Conservation (phyloP, 1,139 yeast species). For the Pneumocystis oryctolagi region DNA sequence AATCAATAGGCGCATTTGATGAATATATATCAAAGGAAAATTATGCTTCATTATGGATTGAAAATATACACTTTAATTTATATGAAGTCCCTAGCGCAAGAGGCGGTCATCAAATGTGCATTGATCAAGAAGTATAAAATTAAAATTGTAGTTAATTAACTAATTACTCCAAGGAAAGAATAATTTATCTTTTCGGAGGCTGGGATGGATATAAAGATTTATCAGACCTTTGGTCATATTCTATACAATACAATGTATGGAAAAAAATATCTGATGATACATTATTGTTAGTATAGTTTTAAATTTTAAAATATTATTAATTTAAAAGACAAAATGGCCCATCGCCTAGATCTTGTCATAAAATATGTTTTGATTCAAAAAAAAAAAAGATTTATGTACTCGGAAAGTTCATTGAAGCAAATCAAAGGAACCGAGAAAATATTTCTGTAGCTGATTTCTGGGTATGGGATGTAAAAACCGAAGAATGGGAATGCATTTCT, state of each 20-base stretch:
- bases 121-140: not conserved
- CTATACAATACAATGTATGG: conserved; percentile 1
- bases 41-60: not conserved
- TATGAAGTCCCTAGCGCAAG: not conserved
- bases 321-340: conserved; percentile 1
- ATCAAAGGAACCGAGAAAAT: not conserved
- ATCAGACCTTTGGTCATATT: conserved; percentile 4
- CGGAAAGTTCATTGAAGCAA: conserved; percentile 3
- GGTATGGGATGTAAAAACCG: not conserved
- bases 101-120: not conserved
- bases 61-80: not conserved
- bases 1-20: not conserved
- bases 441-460: not conserved
- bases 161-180: not conserved
- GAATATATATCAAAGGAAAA: not conserved
- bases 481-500: not conserved
- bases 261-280: not conserved
- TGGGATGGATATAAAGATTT: conserved; percentile 5
- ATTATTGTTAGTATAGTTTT: not conserved
- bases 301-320: not conserved
- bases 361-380: conserved; percentile 2
- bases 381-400: conserved; percentile 2
- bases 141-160: not conserved
- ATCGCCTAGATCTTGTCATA: conserved; percentile 2
- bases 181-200: conserved; percentile 3